These are phyloP conservation scores for sorghum (Sorghum bicolor) DNA, from an alignment of 176 grass and related monocot genomes.

Conservation along the genomic window DNA sequence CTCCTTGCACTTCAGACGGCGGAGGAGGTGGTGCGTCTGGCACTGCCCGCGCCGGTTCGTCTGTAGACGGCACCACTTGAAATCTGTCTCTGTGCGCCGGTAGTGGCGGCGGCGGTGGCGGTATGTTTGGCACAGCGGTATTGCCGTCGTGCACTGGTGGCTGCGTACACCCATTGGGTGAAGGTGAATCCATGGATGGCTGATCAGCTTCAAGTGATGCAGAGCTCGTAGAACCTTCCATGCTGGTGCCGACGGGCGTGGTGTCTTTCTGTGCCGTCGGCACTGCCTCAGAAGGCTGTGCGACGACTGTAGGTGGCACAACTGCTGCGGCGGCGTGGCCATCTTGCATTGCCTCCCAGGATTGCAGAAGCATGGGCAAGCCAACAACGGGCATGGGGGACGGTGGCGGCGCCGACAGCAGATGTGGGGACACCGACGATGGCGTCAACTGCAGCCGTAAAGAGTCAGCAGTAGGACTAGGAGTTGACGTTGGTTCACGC, in stretches of 20 bases:
- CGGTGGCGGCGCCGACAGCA: slow-evolving; percentile 33
- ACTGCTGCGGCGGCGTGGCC: background rate
- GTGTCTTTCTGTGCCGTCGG: background rate
- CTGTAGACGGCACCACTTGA: background rate
- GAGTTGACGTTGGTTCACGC: slow-evolving; percentile 5
- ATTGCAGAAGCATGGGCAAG: slow-evolving; percentile 27
- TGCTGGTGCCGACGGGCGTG: no score
- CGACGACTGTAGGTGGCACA: background rate
- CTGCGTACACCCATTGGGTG: background rate
- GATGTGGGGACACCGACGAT: slow-evolving; percentile 1
- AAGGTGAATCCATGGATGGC: background rate
- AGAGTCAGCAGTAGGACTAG: background rate
- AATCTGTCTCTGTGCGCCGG: background rate
- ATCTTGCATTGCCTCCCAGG: slow-evolving; percentile 2
- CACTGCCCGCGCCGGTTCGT: background rate
- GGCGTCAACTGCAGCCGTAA: background rate
- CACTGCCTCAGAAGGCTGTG: background rate
- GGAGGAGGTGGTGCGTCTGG: background rate
- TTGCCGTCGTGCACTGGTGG: background rate
- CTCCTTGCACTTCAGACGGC: background rate
- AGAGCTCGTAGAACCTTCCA: no score
- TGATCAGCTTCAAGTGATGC: background rate
- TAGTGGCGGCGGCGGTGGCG: background rate
- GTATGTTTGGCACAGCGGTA: background rate
- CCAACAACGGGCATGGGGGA: slow-evolving; percentile 24